Evolutionary conservation across 371 early-diverging fungal genomes (phyloP), one percentile per base, ranked within the genome.

Genomic region (Circinella minor): DNA sequence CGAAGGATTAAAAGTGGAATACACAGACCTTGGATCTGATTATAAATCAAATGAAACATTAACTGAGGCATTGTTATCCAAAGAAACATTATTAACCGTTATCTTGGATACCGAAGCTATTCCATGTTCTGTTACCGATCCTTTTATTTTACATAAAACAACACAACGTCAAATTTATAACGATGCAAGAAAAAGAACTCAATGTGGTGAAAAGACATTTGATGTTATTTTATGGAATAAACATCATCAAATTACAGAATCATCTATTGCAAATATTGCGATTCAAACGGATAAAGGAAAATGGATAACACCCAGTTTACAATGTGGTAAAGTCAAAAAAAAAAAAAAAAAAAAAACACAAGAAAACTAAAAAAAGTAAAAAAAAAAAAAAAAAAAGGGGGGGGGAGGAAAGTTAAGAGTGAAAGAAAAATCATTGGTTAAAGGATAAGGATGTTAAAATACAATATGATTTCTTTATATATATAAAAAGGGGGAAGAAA

Each of bases 221-320:
- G 90, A 90, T 69, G 90, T 88, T 49, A 68, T 89, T 5, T 59
- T 90, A 47, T 87, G 77, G 74, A 90, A 90, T 59, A 63, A 80
- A 36, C 49, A 81, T 1, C 34, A 66, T 0, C 74, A 88, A 20
- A 70, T 90, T 3, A 90, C 89, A 55, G 90, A 90, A 69, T 77
- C 88, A 0, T 81, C 86, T 34, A 87, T 90, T 59, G 88, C 89
- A 13, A 90, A 90, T 61, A 79, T 90, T 38, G 88, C 90, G 15
- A 59, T 90, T 17, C 74, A 77, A 10, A 67, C 76, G 27, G 54
- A 64, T 36, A 34, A 20, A 62, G 70, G 18, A 36, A 61, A 36
- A 0, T 89, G 88, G 88, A 77, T 76, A 43, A 89, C 89, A 20
- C 89, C 89, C 1, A 70, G 63, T 0, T 36, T 71, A 13, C 69